phyloP scores from a whole-genome alignment of 345 rosid genomes.

The Viola odorata region DNA sequence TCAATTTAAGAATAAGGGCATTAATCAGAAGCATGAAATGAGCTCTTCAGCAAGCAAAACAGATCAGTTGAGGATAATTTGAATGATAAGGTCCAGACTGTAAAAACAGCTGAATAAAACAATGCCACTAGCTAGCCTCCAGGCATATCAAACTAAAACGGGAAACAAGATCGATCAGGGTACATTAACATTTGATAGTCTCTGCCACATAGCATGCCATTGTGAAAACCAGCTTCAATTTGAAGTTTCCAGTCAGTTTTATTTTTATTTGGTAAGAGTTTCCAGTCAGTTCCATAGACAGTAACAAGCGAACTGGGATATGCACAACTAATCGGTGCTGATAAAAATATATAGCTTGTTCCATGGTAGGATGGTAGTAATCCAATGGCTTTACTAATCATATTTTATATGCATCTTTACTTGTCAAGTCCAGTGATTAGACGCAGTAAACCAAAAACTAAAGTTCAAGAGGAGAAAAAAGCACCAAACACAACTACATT shows the following conservation, averaged over 20 bases:
- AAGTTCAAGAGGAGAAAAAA: not conserved
- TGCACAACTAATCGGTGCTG: too few relatives aligned
- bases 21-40: not conserved
- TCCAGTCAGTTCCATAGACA: too few relatives aligned
- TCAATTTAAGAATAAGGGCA: not conserved
- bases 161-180: not conserved
- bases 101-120: not conserved
- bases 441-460: not conserved
- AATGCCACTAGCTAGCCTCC: not conserved
- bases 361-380: too few relatives aligned
- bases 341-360: too few relatives aligned
- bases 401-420: too few relatives aligned
- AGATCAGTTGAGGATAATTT: too few relatives aligned
- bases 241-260: too few relatives aligned
- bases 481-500: not conserved
- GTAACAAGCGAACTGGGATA: too few relatives aligned
- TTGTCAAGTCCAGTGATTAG: too few relatives aligned
- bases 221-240: not conserved
- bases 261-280: too few relatives aligned
- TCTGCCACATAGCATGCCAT: slow-evolving; percentile 2
- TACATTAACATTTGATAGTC: not conserved
- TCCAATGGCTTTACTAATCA: too few relatives aligned
- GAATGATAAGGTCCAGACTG: not conserved
- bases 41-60: not conserved
- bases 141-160: not conserved